These are phyloP conservation scores for Candida pini DNA, from an alignment of 805 yeast species.

Conservation along the genomic window DNA sequence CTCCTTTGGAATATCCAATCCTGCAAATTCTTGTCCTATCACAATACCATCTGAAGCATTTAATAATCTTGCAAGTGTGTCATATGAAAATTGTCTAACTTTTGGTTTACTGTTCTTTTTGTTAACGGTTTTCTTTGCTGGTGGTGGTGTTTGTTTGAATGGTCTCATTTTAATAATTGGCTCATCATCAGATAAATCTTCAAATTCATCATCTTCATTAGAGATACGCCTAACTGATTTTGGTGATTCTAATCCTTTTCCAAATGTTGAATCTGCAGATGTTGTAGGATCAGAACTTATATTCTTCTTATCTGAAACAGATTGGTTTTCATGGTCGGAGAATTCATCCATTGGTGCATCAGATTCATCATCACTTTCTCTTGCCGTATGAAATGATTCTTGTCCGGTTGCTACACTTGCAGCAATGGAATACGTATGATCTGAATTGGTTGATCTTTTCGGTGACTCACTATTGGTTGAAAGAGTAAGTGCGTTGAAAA, in stretches of 20 bases:
- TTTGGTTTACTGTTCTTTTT: conserved; percentile 17
- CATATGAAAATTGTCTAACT: conserved; percentile 30
- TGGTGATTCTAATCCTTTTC: conserved; percentile 1
- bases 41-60: conserved; percentile 58
- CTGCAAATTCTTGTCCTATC: conserved; percentile 67
- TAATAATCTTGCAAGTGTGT: conserved; percentile 44
- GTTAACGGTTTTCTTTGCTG: background rate
- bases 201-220: conserved; percentile 13
- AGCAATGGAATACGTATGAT: conserved; percentile 8
- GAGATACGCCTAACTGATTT: background rate
- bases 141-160: background rate
- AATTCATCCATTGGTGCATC: conserved; percentile 2
- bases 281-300: conserved; percentile 8
- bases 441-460: too few species aligned
- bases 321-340: background rate
- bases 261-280: conserved; percentile 15
- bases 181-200: conserved; percentile 12
- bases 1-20: conserved; percentile 64
- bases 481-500: background rate
- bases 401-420: conserved; percentile 15
- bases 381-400: conserved; percentile 23
- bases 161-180: background rate
- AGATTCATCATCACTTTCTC: conserved; percentile 2
- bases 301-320: conserved; percentile 1
- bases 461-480: too few species aligned